phyloP scores from a whole-genome alignment of 1,284 basidiomycete species.

The Moesziomyces aphidis region DNA sequence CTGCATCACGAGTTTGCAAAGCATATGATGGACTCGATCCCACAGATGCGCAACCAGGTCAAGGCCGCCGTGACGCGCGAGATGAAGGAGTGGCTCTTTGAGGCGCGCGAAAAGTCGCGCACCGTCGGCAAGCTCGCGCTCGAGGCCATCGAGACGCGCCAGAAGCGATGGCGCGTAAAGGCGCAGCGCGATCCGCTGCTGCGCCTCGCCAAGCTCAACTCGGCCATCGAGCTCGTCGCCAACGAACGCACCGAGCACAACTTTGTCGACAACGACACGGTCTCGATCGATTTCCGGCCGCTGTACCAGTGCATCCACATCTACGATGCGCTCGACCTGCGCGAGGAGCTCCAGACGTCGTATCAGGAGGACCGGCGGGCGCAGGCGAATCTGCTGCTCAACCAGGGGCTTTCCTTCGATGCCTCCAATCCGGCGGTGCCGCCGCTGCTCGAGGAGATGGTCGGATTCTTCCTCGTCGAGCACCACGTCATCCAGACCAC shows the following conservation, averaged over 20 bases:
- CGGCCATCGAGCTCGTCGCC: constrained; percentile 90
- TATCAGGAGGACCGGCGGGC: constrained; percentile 93
- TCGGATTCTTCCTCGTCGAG: constrained; percentile 99
- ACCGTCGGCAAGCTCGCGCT: constrained; percentile 88
- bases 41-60: constrained; percentile 87
- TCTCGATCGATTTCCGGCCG: constrained; percentile 92
- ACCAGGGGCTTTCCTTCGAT: constrained; percentile 71
- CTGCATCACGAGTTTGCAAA: constrained; percentile 93
- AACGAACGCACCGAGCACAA: constrained; percentile 95
- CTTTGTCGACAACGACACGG: constrained; percentile 87
- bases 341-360: constrained; percentile 87
- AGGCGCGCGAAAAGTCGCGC: constrained; percentile 88
- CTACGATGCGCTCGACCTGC: constrained; percentile 87
- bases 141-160: constrained; percentile 87
- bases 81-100: constrained; percentile 96
- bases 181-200: constrained; percentile 61
- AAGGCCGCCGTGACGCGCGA: constrained; percentile 93
- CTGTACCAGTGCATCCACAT: constrained; percentile 98
- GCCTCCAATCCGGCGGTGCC: constrained; percentile 44
- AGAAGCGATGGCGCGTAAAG: constrained; percentile 80
- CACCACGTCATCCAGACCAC: constrained; percentile 90
- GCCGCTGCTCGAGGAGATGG: constrained; percentile 79
- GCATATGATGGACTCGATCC: constrained; percentile 89
- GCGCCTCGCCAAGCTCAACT: constrained; percentile 85
- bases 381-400: constrained; percentile 95